These are phyloP conservation scores for Lasiodiplodia hormozganensis DNA, from an alignment of 2,329 filamentous ascomycete species.

Conservation along the genomic window DNA sequence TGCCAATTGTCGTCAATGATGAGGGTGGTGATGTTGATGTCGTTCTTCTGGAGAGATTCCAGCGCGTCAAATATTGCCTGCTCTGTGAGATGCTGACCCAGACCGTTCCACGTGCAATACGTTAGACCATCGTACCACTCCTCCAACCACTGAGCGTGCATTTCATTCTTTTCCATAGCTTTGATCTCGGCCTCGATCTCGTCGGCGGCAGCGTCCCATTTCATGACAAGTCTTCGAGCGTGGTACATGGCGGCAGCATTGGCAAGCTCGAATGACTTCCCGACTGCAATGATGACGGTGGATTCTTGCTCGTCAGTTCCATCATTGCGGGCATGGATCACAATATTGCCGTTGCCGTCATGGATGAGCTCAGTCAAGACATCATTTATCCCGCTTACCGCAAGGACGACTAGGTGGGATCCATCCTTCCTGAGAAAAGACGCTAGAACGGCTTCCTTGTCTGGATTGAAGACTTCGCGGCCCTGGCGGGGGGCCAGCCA, in stretches of 20 bases:
- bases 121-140: slow-evolving; percentile 92
- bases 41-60: slow-evolving; percentile 70
- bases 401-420: slow-evolving; percentile 77
- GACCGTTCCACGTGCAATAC: slow-evolving; percentile 96
- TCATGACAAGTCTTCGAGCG: slow-evolving; percentile 70
- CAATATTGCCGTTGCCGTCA: slow-evolving; percentile 68
- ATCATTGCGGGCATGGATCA: slow-evolving; percentile 77
- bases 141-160: slow-evolving; percentile 73
- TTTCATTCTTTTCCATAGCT: slow-evolving; percentile 54
- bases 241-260: slow-evolving; percentile 86
- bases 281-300: slow-evolving; percentile 73
- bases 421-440: slow-evolving; percentile 78
- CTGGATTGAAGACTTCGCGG: slow-evolving; percentile 67
- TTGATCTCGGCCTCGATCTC: slow-evolving; percentile 57
- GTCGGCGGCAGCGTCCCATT: slow-evolving; percentile 51
- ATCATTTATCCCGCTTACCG: slow-evolving; percentile 75
- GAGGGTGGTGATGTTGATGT: slow-evolving; percentile 80
- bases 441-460: slow-evolving; percentile 79
- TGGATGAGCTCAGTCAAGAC: slow-evolving; percentile 74
- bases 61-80: slow-evolving; percentile 80
- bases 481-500: slow-evolving; percentile 94
- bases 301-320: slow-evolving; percentile 61
- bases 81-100: slow-evolving; percentile 83
- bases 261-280: slow-evolving; percentile 75
- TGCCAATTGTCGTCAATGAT: slow-evolving; percentile 99